Conservation (phyloP, 2,329 filamentous ascomycete genomes). For the Talaromyces sp. region DNA sequence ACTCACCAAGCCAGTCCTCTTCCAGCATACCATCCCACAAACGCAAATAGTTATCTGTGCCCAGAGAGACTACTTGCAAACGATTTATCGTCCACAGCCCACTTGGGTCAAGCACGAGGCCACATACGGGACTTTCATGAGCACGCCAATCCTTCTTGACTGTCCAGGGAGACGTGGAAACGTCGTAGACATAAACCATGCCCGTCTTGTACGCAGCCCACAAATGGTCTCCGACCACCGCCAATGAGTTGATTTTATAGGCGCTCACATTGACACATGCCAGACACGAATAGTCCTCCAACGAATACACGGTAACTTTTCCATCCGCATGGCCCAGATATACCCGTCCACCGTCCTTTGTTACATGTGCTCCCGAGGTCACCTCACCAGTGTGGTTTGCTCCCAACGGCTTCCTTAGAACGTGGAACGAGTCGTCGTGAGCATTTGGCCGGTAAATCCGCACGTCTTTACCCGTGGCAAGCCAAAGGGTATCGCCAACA, state of each 20-base stretch:
- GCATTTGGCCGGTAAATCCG: conserved; percentile 72
- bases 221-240: conserved; percentile 72
- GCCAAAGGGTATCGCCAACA: conserved; percentile 79
- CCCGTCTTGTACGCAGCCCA: conserved; percentile 96
- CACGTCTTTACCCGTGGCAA: conserved; percentile 81
- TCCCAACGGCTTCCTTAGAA: conserved; percentile 64
- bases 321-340: conserved; percentile 92
- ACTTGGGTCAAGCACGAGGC: conserved; percentile 70
- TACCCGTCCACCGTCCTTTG: conserved; percentile 68
- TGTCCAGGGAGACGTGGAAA: conserved; percentile 73
- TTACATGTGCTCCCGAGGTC: conserved; percentile 73
- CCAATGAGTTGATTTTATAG: conserved; percentile 89
- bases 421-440: conserved; percentile 66
- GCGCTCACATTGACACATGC: conserved; percentile 78
- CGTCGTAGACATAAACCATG: conserved; percentile 89
- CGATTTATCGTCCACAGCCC: conserved; percentile 82
- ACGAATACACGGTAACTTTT: conserved; percentile 89
- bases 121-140: conserved; percentile 75
- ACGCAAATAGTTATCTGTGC: conserved; percentile 77
- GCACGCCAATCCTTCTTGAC: conserved; percentile 94
- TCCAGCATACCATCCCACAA: conserved; percentile 90
- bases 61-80: conserved; percentile 78
- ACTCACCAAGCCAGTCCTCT: conserved; percentile 79
- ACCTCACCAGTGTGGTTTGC: conserved; percentile 77
- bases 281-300: conserved; percentile 69